These are phyloP conservation scores for Prunus kanzakura DNA, from an alignment of 306 rosid species.

Conservation along the genomic window DNA sequence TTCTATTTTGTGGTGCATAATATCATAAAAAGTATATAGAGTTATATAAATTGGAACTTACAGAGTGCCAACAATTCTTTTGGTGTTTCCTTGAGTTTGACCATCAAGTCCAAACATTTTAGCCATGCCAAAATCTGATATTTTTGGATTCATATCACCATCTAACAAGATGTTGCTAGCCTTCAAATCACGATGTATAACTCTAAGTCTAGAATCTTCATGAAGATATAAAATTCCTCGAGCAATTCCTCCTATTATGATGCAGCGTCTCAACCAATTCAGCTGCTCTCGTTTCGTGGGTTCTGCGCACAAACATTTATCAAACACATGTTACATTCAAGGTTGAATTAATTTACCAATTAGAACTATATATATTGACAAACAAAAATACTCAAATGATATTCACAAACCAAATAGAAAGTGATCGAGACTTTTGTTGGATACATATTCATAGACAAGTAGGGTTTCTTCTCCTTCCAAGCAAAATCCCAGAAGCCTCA, in stretches of 20 bases:
- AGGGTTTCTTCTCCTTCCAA: conserved; percentile 46
- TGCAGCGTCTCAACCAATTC: neutral
- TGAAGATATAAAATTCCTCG: neutral
- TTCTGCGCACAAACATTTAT: conserved; percentile 25
- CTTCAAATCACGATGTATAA: too few species aligned
- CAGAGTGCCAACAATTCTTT: neutral
- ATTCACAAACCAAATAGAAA: conserved; percentile 52
- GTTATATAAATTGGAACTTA: neutral
- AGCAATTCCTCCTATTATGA: neutral
- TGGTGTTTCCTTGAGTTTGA: neutral
- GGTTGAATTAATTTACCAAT: too few species aligned
- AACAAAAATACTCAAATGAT: neutral
- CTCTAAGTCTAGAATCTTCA: neutral
- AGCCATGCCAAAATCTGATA: too few species aligned
- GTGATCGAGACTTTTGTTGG: conserved; percentile 54
- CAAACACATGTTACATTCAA: neutral
- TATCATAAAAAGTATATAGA: too few species aligned
- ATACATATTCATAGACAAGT: conserved; percentile 52
- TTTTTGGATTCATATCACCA: too few species aligned
- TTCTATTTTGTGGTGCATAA: too few species aligned
- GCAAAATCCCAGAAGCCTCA: conserved; percentile 56
- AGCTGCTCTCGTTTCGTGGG: conserved; percentile 18
- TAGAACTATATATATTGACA: neutral
- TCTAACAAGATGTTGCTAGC: too few species aligned
- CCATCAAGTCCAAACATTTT: neutral